Conservation (phyloP, 1,284 basidiomycete species). For the Malassezia globosa region DNA sequence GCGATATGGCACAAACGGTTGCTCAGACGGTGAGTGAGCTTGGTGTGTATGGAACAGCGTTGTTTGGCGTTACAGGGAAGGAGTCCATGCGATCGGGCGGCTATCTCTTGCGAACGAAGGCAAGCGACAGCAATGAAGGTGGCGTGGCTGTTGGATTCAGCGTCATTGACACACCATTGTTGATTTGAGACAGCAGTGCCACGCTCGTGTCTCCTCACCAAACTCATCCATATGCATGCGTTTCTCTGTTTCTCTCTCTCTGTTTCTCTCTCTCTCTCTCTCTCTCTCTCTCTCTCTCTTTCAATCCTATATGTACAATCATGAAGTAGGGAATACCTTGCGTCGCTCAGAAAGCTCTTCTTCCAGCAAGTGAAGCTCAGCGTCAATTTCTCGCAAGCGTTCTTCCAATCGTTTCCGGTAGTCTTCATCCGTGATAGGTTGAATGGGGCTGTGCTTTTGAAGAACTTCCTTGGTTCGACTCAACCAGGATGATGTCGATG, state of each 20-base stretch:
- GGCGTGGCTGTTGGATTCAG: slow-evolving; percentile 85
- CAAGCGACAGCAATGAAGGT: slow-evolving; percentile 81
- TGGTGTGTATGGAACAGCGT: slow-evolving; percentile 76
- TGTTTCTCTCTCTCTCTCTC: too few species aligned
- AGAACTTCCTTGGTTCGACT: not conserved
- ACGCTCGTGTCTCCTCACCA: not conserved
- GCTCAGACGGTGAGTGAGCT: slow-evolving; percentile 75
- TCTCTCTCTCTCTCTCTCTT: too few species aligned
- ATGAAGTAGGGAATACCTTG: not conserved
- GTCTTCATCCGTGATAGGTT: slow-evolving; percentile 6
- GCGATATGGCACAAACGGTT: slow-evolving; percentile 44
- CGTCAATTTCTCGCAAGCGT: slow-evolving; percentile 6
- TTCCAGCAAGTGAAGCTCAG: slow-evolving; percentile 6
- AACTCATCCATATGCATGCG: too few species aligned
- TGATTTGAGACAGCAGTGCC: slow-evolving; percentile 50
- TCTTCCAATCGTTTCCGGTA: slow-evolving; percentile 5
- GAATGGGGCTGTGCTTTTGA: slow-evolving; percentile 4
- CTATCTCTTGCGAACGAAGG: slow-evolving; percentile 83
- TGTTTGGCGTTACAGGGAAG: slow-evolving; percentile 54
- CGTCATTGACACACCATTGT: slow-evolving; percentile 67
- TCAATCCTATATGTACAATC: too few species aligned
- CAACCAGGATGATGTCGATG: not conserved
- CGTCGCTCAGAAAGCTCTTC: slow-evolving; percentile 4
- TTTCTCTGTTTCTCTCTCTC: too few species aligned
- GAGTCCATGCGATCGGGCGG: slow-evolving; percentile 55